phyloP scores from a whole-genome alignment of 1,284 basidiomycete species.

The Trichosporon ovoides region DNA sequence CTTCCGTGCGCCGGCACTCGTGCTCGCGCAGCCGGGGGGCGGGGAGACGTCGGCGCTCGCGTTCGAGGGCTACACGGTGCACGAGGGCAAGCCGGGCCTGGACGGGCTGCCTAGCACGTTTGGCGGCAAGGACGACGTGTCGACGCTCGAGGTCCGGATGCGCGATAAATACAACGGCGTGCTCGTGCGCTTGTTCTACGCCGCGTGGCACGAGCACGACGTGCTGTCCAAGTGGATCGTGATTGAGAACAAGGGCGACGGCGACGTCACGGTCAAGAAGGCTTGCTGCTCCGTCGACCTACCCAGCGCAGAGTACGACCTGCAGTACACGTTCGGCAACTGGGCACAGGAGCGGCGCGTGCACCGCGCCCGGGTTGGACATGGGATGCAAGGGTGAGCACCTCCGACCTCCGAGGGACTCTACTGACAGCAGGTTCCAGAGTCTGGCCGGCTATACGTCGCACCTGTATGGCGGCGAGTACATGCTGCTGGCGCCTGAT shows the following conservation, averaged over 20 bases:
- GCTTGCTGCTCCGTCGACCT: constrained; percentile 28
- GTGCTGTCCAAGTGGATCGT: constrained; percentile 21
- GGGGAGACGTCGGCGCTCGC: constrained; percentile 22
- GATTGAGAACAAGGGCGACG: constrained; percentile 20
- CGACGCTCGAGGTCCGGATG: constrained; percentile 23
- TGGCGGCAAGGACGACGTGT: constrained; percentile 16
- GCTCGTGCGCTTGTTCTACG: constrained; percentile 22
- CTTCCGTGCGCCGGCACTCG: constrained; percentile 29
- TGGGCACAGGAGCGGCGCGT: constrained; percentile 27
- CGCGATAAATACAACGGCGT: constrained; percentile 18
- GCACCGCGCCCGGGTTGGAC: constrained; percentile 20
- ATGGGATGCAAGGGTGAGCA: constrained; percentile 32
- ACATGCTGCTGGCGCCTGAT: constrained; percentile 22
- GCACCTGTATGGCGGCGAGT: constrained; percentile 34
- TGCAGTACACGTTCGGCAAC: constrained; percentile 28
- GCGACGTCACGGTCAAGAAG: constrained; percentile 21
- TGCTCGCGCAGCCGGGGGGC: constrained; percentile 17
- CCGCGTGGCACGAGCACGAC: constrained; percentile 20
- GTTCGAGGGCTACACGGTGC: constrained; percentile 20
- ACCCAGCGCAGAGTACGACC: constrained; percentile 23
- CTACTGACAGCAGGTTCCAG: constrained; percentile 22
- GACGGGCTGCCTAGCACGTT: constrained; percentile 28
- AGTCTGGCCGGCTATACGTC: constrained; percentile 30
- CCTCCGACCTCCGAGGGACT: neutral
- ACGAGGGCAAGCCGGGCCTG: constrained; percentile 22